Percentiles rank a stretch among this genome's conserved stretches.
phyloP scores from a whole-genome alignment of 345 rosid genomes.

The Chamaenerion angustifolium region DNA sequence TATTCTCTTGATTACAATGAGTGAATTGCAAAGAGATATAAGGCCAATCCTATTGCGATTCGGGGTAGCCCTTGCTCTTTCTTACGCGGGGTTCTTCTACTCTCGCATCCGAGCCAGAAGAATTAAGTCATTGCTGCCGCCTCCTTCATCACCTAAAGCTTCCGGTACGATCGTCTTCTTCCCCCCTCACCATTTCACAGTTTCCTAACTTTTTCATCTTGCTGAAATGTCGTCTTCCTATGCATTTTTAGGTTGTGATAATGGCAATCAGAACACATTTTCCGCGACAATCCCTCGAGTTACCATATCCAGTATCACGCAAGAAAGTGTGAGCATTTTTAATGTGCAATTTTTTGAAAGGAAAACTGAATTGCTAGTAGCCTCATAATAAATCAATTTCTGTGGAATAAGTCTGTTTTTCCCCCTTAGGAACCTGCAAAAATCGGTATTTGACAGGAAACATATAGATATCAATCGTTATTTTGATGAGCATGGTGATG shows the following conservation, averaged over 20 bases:
- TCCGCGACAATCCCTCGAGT: neutral
- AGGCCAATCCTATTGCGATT: constrained; percentile 39
- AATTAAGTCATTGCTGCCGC: constrained; percentile 24
- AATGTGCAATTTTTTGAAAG: too few species aligned
- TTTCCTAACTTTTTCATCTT: neutral
- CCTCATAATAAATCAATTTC: too few species aligned
- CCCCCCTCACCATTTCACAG: neutral
- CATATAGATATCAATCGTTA: too few species aligned
- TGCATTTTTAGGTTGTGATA: too few species aligned
- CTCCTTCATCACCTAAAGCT: constrained; percentile 13
- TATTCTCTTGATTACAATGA: constrained; percentile 14
- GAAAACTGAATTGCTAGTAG: too few species aligned
- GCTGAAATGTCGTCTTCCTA: too few species aligned
- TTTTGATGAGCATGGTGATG: too few species aligned
- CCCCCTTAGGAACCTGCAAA: too few species aligned
- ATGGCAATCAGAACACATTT: neutral
- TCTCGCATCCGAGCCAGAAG: constrained; percentile 32
- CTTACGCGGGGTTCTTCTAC: constrained; percentile 59
- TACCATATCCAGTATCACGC: neutral
- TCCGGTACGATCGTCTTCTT: constrained; percentile 19
- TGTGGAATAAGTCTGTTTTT: too few species aligned
- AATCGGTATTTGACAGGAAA: too few species aligned
- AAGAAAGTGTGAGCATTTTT: neutral
- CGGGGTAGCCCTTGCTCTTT: constrained; percentile 60
- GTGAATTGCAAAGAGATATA: constrained; percentile 30